Percentiles rank a stretch among this genome's conserved stretches.
These are phyloP conservation scores for Ophiostoma piceae DNA, from an alignment of 2,329 filamentous ascomycete genomes.

Conservation along the genomic window DNA sequence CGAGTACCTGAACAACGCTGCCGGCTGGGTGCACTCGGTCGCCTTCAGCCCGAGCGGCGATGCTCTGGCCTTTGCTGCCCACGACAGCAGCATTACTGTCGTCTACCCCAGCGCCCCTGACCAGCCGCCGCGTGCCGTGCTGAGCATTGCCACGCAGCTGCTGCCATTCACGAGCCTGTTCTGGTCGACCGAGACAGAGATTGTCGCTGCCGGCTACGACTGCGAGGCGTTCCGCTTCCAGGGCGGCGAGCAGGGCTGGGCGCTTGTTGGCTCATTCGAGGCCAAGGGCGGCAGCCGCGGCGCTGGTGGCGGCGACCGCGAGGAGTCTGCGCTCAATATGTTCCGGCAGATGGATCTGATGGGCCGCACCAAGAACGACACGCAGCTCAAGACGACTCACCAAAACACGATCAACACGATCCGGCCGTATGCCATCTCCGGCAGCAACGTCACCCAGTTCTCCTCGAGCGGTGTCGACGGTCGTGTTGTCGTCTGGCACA, in stretches of 20 bases:
- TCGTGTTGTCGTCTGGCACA: constrained; percentile 71
- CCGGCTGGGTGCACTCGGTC: constrained; percentile 92
- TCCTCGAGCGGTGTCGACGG: constrained; percentile 84
- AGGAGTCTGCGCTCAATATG: constrained; percentile 96
- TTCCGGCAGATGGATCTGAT: constrained; percentile 98
- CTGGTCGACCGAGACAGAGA: constrained; percentile 88
- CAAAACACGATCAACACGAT: constrained; percentile 93
- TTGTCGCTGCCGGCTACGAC: constrained; percentile 89
- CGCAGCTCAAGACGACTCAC: constrained; percentile 88
- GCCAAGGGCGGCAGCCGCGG: constrained; percentile 57
- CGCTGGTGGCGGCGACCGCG: constrained; percentile 58
- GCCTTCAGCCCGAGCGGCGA: constrained; percentile 89
- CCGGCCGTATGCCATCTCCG: constrained; percentile 64
- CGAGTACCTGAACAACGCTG: constrained; percentile 91
- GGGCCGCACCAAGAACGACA: constrained; percentile 87
- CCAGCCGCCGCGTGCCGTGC: constrained; percentile 80
- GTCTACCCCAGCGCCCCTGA: constrained; percentile 92
- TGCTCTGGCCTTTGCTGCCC: constrained; percentile 87
- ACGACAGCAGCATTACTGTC: constrained; percentile 94
- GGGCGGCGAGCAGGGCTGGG: constrained; percentile 75
- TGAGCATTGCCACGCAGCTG: constrained; percentile 83
- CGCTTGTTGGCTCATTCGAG: constrained; percentile 75
- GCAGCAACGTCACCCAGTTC: constrained; percentile 66
- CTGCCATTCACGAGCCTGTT: constrained; percentile 89
- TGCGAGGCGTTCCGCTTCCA: constrained; percentile 85